Conservation (phyloP, 805 yeast species). For the Zygotorulaspora florentina region DNA sequence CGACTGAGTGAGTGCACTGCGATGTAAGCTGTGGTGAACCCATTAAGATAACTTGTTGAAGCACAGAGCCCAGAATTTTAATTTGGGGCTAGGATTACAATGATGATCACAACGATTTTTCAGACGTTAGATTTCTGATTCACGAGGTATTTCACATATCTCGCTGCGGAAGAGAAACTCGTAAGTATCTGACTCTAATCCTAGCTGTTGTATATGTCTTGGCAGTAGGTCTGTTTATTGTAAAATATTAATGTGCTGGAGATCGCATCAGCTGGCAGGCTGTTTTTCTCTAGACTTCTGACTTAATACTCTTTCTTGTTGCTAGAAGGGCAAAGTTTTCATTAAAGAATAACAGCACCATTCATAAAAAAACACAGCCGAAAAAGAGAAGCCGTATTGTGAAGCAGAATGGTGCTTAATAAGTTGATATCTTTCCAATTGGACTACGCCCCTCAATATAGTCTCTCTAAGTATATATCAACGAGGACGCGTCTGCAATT, state of each 20-base stretch:
- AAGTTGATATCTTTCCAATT: slow-evolving; percentile 52
- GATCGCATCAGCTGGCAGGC: too few relatives aligned
- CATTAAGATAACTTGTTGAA: too few relatives aligned
- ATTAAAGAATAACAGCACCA: background rate
- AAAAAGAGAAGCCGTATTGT: background rate
- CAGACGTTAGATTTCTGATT: slow-evolving; percentile 40
- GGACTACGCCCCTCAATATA: slow-evolving; percentile 66
- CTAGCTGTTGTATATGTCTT: background rate
- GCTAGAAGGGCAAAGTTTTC: background rate
- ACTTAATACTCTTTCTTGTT: too few relatives aligned
- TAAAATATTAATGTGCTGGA: too few relatives aligned
- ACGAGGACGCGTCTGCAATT: slow-evolving; percentile 76
- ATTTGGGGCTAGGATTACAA: slow-evolving; percentile 1
- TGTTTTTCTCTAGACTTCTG: background rate
- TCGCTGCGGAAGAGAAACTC: slow-evolving; percentile 28
- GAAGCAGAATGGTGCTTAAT: slow-evolving; percentile 34
- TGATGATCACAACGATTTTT: slow-evolving; percentile 33
- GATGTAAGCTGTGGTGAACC: too few relatives aligned
- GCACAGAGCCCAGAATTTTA: too few relatives aligned
- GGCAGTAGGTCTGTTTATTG: too few relatives aligned
- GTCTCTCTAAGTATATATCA: slow-evolving; percentile 72
- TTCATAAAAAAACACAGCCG: background rate
- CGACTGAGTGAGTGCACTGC: too few relatives aligned
- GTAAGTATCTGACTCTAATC: slow-evolving; percentile 25
- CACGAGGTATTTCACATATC: slow-evolving; percentile 11